phyloP scores from a whole-genome alignment of 352 stramenopile genomes.

The Phytophthora crassamura region DNA sequence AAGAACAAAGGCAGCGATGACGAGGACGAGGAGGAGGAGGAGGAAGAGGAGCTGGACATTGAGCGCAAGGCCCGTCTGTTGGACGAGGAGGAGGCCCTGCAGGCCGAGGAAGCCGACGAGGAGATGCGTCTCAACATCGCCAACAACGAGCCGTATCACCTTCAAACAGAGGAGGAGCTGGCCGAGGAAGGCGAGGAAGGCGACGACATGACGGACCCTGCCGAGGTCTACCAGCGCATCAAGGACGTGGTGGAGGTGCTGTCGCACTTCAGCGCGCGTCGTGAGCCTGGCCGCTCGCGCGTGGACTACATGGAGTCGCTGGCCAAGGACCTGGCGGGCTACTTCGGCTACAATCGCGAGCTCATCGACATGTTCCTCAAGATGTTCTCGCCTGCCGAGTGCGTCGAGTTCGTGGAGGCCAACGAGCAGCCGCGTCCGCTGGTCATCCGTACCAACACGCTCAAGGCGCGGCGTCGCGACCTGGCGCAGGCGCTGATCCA shows the following conservation, averaged over 20 bases:
- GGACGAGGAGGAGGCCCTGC: conserved; percentile 75
- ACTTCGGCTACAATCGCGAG: conserved; percentile 99
- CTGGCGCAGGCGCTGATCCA: conserved; percentile 98
- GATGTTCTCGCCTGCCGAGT: conserved; percentile 98
- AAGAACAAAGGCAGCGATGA: conserved; percentile 66
- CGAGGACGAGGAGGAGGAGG: conserved; percentile 52
- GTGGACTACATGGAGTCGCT: conserved; percentile 96
- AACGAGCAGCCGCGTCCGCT: conserved; percentile 98
- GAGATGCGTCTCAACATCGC: conserved; percentile 90
- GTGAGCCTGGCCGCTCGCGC: conserved; percentile 92
- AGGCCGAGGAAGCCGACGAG: conserved; percentile 80
- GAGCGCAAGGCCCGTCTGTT: conserved; percentile 86
- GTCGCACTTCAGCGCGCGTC: conserved; percentile 94
- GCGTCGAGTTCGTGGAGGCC: conserved; percentile 98
- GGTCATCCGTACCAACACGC: conserved; percentile 99
- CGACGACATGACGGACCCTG: conserved; percentile 67
- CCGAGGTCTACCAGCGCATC: conserved; percentile 93
- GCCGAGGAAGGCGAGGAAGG: conserved; percentile 57
- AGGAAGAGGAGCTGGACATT: conserved; percentile 84
- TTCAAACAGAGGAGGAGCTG: conserved; percentile 83
- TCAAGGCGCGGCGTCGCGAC: conserved; percentile 99
- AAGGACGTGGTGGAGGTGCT: conserved; percentile 95
- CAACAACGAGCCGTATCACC: conserved; percentile 85
- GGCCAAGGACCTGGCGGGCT: conserved; percentile 94
- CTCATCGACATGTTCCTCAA: conserved; percentile 97